phyloP scores from a whole-genome alignment of 2,329 filamentous ascomycete species.

The Exophiala calicioides region DNA sequence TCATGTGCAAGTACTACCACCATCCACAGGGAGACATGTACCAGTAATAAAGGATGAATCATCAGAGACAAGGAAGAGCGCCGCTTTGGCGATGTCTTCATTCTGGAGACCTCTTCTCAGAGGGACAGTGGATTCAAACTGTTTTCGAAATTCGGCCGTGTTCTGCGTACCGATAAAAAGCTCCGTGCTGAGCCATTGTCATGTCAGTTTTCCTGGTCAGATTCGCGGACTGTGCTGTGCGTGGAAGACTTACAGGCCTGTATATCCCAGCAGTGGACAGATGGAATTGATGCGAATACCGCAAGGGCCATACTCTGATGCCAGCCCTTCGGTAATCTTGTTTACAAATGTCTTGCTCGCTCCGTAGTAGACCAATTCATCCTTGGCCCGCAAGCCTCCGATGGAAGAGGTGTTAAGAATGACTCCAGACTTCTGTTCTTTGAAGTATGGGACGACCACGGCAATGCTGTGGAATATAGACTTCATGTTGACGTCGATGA shows the following conservation, averaged over 20 bases:
- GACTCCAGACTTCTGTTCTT: constrained; percentile 21
- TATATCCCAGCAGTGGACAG: constrained; percentile 21
- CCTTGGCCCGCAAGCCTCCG: constrained; percentile 25
- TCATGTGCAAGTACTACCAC: too few relatives aligned
- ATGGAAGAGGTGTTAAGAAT: constrained; percentile 27
- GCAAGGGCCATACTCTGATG: constrained; percentile 20
- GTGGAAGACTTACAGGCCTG: too few relatives aligned
- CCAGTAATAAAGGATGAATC: constrained; percentile 50
- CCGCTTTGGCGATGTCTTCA: constrained; percentile 36
- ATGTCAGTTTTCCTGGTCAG: not conserved
- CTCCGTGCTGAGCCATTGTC: constrained; percentile 4
- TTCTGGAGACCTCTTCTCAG: constrained; percentile 14
- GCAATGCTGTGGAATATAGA: constrained; percentile 36
- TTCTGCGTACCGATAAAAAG: constrained; percentile 19
- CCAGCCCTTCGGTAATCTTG: constrained; percentile 20
- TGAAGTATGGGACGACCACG: constrained; percentile 36
- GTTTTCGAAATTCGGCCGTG: constrained; percentile 13
- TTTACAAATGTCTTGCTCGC: constrained; percentile 26
- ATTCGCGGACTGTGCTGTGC: not conserved
- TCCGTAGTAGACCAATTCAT: constrained; percentile 26
- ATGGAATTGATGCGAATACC: constrained; percentile 16
- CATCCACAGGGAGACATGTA: constrained; percentile 46
- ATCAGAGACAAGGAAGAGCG: constrained; percentile 49
- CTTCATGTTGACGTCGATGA: constrained; percentile 37
- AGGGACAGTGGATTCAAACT: constrained; percentile 19